These are phyloP conservation scores for Rubia balearica DNA, from an alignment of 305 asterid genomes.

Conservation along the genomic window DNA sequence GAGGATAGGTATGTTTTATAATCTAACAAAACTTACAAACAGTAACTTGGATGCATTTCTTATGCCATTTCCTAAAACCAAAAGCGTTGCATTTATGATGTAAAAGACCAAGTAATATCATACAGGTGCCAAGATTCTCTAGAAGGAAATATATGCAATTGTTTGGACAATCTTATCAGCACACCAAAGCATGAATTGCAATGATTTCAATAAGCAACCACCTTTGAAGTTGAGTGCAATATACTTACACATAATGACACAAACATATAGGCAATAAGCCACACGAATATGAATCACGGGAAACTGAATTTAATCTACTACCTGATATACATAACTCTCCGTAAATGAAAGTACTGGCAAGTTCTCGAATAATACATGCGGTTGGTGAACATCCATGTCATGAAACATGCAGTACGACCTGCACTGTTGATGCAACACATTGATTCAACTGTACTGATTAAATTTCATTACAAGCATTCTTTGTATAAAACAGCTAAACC, in stretches of 20 bases:
- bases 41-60: not conserved
- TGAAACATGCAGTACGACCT: conserved; percentile 94
- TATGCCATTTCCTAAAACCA: not conserved
- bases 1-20: not conserved
- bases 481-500: not conserved
- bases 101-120: not conserved
- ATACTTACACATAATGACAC: not conserved
- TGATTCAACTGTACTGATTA: not conserved
- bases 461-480: not conserved
- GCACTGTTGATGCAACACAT: conserved; percentile 43
- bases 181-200: not conserved
- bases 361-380: conserved; percentile 54
- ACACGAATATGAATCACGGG: not conserved
- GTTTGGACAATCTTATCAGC: not conserved
- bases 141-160: not conserved
- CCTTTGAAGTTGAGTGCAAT: not conserved
- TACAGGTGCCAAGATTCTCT: not conserved
- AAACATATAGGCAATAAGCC: not conserved
- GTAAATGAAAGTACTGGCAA: conserved; percentile 83
- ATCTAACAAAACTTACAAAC: not conserved
- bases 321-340: conserved; percentile 93
- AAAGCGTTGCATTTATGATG: not conserved
- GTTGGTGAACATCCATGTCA: conserved; percentile 56
- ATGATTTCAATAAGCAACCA: not conserved
- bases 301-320: conserved; percentile 13